phyloP scores from a whole-genome alignment of 2,329 filamentous ascomycete species.

The Paraphoma chrysanthemicola region DNA sequence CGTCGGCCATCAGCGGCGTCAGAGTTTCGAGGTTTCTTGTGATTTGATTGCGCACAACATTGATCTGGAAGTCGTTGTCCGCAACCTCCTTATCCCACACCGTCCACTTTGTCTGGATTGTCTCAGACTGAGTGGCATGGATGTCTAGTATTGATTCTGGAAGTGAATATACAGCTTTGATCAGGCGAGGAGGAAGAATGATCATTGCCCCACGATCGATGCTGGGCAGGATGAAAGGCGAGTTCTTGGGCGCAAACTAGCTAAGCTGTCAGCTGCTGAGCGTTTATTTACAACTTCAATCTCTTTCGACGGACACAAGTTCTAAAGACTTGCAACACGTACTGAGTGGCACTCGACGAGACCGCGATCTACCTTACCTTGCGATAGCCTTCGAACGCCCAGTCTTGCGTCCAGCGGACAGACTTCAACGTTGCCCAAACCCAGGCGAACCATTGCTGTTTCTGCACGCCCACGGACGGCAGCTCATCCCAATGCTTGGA shows the following conservation, averaged over 20 bases:
- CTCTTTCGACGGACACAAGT: no score
- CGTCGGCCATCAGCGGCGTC: slow-evolving; percentile 20
- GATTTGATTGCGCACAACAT: slow-evolving; percentile 23
- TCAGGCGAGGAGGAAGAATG: slow-evolving; percentile 17
- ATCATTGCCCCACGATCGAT: slow-evolving; percentile 23
- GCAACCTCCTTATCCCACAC: slow-evolving; percentile 19
- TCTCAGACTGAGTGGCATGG: slow-evolving; percentile 18
- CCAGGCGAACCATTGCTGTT: slow-evolving; percentile 17
- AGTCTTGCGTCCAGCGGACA: slow-evolving; percentile 16
- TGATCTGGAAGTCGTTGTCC: slow-evolving; percentile 21
- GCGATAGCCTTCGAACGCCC: slow-evolving; percentile 21
- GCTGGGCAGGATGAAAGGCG: slow-evolving; percentile 17
- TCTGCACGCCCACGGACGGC: slow-evolving; percentile 12
- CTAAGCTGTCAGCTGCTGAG: background rate
- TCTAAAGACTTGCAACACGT: no score
- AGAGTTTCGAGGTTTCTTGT: slow-evolving; percentile 18
- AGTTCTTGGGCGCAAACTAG: slow-evolving; percentile 13
- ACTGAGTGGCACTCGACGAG: background rate
- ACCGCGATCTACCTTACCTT: slow-evolving; percentile 6
- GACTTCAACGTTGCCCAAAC: slow-evolving; percentile 15
- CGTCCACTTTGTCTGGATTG: slow-evolving; percentile 23
- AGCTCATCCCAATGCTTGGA: slow-evolving; percentile 18
- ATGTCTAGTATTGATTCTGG: slow-evolving; percentile 17
- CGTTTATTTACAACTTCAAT: no score
- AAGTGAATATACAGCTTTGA: slow-evolving; percentile 18